A percentile compares a stretch with the other conserved stretches of the same genome.
Evolutionary conservation across 176 grass and related monocot genomes (phyloP).

Genomic region (Tuctoria greenei): DNA sequence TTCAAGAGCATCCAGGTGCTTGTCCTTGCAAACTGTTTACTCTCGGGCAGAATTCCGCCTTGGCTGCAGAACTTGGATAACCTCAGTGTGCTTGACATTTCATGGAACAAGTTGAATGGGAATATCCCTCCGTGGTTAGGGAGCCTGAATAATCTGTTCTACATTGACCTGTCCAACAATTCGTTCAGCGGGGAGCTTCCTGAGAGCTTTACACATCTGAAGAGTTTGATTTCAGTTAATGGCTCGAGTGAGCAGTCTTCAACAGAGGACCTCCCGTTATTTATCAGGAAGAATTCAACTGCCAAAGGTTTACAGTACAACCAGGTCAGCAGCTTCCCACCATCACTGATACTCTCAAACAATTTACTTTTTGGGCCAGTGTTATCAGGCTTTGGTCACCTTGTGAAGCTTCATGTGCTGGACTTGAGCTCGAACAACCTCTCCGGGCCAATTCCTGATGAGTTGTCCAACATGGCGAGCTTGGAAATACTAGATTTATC

Average conservation of each 20-base stretch:
- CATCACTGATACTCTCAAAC: conserved; percentile 63
- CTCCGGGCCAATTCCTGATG: conserved; percentile 64
- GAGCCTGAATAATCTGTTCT: conserved; percentile 68
- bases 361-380: conserved; percentile 62
- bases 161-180: conserved; percentile 88
- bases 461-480: conserved; percentile 70
- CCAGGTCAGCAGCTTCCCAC: conserved; percentile 80
- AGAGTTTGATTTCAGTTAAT: conserved; percentile 43
- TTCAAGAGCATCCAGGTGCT: conserved; percentile 73
- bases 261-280: conserved; percentile 58
- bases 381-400: conserved; percentile 52
- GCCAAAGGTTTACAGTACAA: conserved; percentile 78
- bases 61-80: conserved; percentile 55
- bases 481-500: conserved; percentile 68
- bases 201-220: conserved; percentile 59
- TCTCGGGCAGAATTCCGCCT: conserved; percentile 52
- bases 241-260: conserved; percentile 27
- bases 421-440: conserved; percentile 81
- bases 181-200: conserved; percentile 73
- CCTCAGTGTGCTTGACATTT: conserved; percentile 83
- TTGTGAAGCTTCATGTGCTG: conserved; percentile 61
- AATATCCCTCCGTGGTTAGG: conserved; percentile 63
- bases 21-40: conserved; percentile 84
- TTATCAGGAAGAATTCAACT: conserved; percentile 68
- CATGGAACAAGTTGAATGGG: conserved; percentile 81